Evolutionary conservation across 2,329 filamentous ascomycete genomes (phyloP).

Genomic region (Trichoderma lentiforme): DNA sequence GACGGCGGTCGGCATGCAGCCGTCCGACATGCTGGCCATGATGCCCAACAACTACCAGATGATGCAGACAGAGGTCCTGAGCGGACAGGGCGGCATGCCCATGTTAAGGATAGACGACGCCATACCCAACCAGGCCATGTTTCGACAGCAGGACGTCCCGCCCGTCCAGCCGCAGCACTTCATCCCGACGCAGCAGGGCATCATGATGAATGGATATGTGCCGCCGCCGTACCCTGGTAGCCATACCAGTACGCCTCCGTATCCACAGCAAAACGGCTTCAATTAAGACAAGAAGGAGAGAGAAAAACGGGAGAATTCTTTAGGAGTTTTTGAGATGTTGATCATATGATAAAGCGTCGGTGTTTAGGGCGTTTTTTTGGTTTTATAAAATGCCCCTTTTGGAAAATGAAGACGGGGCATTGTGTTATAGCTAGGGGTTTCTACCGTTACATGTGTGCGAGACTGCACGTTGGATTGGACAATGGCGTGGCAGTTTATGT

Average conservation of each 20-base stretch:
- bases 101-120: conserved; percentile 21
- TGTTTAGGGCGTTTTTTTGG: conserved; percentile 8
- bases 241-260: conserved; percentile 18
- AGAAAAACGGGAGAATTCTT: not conserved
- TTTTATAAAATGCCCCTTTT: not conserved
- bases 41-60: conserved; percentile 19
- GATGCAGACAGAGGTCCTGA: conserved; percentile 3
- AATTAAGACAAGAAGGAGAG: not conserved
- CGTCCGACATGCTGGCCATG: conserved; percentile 21
- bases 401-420: not conserved
- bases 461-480: not conserved
- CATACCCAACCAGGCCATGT: conserved; percentile 21
- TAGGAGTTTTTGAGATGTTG: not conserved
- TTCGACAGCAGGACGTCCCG: conserved; percentile 23
- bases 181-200: conserved; percentile 24
- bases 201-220: conserved; percentile 24
- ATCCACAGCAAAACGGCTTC: conserved; percentile 21
- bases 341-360: conserved; percentile 6
- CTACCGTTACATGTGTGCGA: not conserved
- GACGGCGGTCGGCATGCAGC: conserved; percentile 23
- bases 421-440: not conserved
- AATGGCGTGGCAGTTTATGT: not conserved
- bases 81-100: conserved; percentile 16
- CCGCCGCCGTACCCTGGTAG: conserved; percentile 21
- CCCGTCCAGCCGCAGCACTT: conserved; percentile 18